These are phyloP conservation scores for Sophora flavescens DNA, from an alignment of 306 rosid genomes.

Conservation along the genomic window DNA sequence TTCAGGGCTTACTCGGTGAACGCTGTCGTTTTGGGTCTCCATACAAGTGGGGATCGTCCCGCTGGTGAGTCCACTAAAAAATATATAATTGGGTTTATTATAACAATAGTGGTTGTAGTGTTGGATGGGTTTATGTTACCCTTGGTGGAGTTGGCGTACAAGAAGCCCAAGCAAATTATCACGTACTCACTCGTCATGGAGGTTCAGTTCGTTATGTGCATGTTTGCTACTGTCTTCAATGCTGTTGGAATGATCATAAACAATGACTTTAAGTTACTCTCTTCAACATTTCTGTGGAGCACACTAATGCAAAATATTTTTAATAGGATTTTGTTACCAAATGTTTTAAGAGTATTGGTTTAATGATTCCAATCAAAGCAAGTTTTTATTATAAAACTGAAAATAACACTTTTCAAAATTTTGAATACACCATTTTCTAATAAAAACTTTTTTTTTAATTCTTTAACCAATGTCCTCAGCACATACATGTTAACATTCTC, in stretches of 20 bases:
- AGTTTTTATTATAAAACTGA: too few species aligned
- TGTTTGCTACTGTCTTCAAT: slow-evolving; percentile 72
- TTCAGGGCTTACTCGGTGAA: slow-evolving; percentile 67
- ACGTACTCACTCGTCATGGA: slow-evolving; percentile 79
- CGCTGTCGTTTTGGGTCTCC: slow-evolving; percentile 72
- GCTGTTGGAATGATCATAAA: slow-evolving; percentile 69
- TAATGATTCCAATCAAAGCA: too few species aligned
- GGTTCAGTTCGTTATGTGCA: slow-evolving; percentile 70
- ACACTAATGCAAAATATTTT: too few species aligned
- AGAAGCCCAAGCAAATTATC: slow-evolving; percentile 59
- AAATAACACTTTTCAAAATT: too few species aligned
- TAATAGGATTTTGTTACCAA: too few species aligned
- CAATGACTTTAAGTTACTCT: slow-evolving; percentile 71
- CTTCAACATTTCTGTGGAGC: neutral
- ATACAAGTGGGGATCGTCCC: slow-evolving; percentile 68
- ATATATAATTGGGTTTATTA: slow-evolving; percentile 65
- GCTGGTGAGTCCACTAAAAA: slow-evolving; percentile 63
- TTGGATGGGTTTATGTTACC: slow-evolving; percentile 80
- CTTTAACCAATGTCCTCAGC: too few species aligned
- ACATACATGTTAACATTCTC: too few species aligned
- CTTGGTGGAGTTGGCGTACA: slow-evolving; percentile 63
- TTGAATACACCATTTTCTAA: too few species aligned
- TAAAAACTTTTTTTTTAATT: too few species aligned
- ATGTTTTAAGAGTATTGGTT: too few species aligned
- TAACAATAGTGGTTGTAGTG: slow-evolving; percentile 66